Conservation (phyloP, 75 land plant species). For the Chamaecyparis obtusa region DNA sequence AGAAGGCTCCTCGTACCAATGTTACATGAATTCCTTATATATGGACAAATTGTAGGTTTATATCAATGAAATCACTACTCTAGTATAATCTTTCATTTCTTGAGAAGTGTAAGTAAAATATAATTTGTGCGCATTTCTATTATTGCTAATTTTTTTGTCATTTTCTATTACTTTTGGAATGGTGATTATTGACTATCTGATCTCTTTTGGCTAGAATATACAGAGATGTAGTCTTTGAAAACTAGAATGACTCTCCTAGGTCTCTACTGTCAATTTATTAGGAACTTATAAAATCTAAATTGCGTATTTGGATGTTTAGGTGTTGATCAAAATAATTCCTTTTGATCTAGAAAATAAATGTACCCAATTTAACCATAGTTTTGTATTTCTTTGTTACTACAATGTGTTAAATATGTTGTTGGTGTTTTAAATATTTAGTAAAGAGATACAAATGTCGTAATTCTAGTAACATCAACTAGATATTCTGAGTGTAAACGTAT, state of each 20-base stretch:
- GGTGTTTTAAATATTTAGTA: slow-evolving; percentile 29
- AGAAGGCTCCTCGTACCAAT: slow-evolving; percentile 64
- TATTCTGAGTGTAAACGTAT: slow-evolving; percentile 56
- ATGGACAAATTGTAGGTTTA: slow-evolving; percentile 70
- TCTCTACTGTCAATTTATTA: slow-evolving; percentile 72
- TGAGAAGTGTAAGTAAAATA: neutral
- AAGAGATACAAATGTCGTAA: slow-evolving; percentile 78
- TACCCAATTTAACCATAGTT: neutral
- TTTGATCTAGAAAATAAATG: neutral
- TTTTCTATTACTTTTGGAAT: slow-evolving; percentile 3
- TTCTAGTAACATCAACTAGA: slow-evolving; percentile 69
- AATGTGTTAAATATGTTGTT: neutral
- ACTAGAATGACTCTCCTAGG: slow-evolving; percentile 64
- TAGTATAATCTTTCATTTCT: neutral
- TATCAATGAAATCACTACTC: neutral
- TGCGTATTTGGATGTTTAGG: slow-evolving; percentile 93
- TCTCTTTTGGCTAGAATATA: neutral
- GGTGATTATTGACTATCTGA: neutral
- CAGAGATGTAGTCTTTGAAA: neutral
- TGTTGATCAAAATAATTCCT: slow-evolving; percentile 5
- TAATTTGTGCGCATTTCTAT: neutral
- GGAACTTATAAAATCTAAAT: slow-evolving; percentile 65
- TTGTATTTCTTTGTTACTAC: neutral
- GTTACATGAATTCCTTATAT: slow-evolving; percentile 29
- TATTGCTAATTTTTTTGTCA: neutral